Evolutionary conservation across 2,329 filamentous ascomycete genomes (phyloP).

Genomic region (Herpotrichia juniperi): DNA sequence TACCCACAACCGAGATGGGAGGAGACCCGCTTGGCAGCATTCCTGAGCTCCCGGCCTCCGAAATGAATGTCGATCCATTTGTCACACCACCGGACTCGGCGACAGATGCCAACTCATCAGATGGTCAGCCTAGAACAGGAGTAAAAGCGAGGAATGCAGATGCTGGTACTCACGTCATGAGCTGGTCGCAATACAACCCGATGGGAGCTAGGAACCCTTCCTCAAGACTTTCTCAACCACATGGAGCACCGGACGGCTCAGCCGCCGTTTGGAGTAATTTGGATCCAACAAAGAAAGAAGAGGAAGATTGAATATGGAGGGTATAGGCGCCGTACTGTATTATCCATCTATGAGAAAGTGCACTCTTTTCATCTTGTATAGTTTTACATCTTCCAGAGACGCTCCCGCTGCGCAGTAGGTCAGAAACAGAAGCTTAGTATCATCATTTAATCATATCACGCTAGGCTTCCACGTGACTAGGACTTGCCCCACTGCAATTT

Average conservation of each 20-base stretch:
- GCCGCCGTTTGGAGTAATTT: constrained; percentile 10
- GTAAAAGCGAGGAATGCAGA: constrained; percentile 3
- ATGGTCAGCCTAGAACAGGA: neutral
- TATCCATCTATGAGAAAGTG: too few relatives aligned
- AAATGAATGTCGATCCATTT: constrained; percentile 2
- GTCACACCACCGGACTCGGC: neutral
- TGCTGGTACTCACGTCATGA: constrained; percentile 18
- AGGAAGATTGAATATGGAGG: too few relatives aligned
- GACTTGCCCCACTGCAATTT: neutral
- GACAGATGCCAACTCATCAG: neutral
- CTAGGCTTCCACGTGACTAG: neutral
- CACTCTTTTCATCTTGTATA: too few relatives aligned
- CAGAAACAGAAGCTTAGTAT: neutral
- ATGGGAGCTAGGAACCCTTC: constrained; percentile 11
- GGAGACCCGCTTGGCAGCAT: constrained; percentile 18
- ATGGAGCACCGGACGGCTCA: constrained; percentile 14
- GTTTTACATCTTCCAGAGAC: too few relatives aligned
- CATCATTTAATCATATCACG: neutral
- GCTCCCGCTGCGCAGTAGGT: too few relatives aligned
- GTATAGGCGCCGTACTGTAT: too few relatives aligned
- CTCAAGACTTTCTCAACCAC: constrained; percentile 19
- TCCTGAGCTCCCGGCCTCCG: constrained; percentile 21
- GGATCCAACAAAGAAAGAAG: neutral
- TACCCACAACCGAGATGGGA: constrained; percentile 19
- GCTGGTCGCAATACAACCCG: constrained; percentile 22